Evolutionary conservation across 495 filamentous ascomycete species (phyloP).

Genomic region (Recurvomyces mirabilis): DNA sequence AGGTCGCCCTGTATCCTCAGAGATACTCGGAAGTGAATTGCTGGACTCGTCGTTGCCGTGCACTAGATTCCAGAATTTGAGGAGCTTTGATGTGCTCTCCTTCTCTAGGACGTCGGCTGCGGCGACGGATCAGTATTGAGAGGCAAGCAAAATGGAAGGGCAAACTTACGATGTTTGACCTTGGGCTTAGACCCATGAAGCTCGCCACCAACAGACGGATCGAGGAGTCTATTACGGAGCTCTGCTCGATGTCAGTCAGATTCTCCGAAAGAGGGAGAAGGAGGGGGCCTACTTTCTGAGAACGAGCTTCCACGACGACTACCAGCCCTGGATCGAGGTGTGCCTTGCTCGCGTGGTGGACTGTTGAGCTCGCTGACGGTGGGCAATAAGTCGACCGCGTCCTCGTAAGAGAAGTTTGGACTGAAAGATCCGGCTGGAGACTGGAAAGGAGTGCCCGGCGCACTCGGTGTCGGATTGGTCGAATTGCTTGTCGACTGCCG

Average conservation of each 20-base stretch:
- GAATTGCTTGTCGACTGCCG: not conserved
- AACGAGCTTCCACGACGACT: slow-evolving; percentile 5
- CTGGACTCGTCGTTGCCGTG: not conserved
- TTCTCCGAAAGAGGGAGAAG: no score
- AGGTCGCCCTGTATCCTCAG: not conserved
- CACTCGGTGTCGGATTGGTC: not conserved
- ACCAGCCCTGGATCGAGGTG: not conserved
- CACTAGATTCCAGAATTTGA: slow-evolving; percentile 2
- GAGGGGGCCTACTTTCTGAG: not conserved
- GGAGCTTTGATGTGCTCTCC: slow-evolving; percentile 3
- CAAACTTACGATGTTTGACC: not conserved
- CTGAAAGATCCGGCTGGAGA: no score
- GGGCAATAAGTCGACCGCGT: not conserved
- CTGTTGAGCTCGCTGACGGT: slow-evolving; percentile 7
- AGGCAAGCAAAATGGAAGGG: not conserved
- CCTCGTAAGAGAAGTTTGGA: not conserved
- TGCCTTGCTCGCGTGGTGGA: no score
- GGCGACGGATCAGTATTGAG: not conserved
- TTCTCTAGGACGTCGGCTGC: slow-evolving; percentile 2
- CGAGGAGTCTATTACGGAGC: not conserved
- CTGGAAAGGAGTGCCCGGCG: not conserved
- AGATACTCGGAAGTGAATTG: slow-evolving; percentile 3
- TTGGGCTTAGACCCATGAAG: not conserved
- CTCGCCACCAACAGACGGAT: not conserved
- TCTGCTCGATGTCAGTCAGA: slow-evolving; percentile 4